Percentiles rank a stretch among this genome's conserved stretches.
Conservation (phyloP, 495 filamentous ascomycete species). For the Hypomontagnella monticulosa region DNA sequence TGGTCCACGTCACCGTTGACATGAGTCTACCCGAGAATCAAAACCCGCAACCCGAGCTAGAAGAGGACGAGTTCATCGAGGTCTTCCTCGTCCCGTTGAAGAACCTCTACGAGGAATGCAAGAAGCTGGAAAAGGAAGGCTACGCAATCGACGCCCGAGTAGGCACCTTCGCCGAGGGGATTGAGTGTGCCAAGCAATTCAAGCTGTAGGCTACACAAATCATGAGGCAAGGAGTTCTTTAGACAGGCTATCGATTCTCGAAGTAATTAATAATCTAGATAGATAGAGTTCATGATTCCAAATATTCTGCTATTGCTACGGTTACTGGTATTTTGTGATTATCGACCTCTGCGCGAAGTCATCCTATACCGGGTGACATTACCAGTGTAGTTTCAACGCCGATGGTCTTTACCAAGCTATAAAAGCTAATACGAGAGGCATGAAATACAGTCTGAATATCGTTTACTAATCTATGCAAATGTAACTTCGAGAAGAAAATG, state of each 20-base stretch:
- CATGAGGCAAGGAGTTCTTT: not conserved
- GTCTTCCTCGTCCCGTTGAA: conserved; percentile 76
- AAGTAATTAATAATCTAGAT: too few relatives aligned
- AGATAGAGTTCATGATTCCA: too few relatives aligned
- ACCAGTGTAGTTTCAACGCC: too few relatives aligned
- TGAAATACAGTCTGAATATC: too few relatives aligned
- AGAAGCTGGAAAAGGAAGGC: conserved; percentile 74
- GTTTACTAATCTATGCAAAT: too few relatives aligned
- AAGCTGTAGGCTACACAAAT: conserved; percentile 44
- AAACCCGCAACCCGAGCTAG: conserved; percentile 74
- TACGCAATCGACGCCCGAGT: conserved; percentile 88
- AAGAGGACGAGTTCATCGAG: conserved; percentile 92
- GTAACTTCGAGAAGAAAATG: too few relatives aligned
- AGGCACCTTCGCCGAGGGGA: conserved; percentile 84
- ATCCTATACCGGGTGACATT: too few relatives aligned
- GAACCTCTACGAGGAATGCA: conserved; percentile 72
- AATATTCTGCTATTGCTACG: too few relatives aligned
- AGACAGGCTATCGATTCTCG: not conserved
- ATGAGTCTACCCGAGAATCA: conserved; percentile 74
- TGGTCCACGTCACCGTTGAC: conserved; percentile 85
- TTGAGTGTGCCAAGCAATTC: conserved; percentile 75
- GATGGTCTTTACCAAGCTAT: too few relatives aligned
- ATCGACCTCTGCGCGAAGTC: too few relatives aligned
- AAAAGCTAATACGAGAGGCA: too few relatives aligned
- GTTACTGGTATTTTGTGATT: too few relatives aligned